Evolutionary conservation across 768 basidiomycete species (phyloP).

Genomic region (Mrakia blollopis): DNA sequence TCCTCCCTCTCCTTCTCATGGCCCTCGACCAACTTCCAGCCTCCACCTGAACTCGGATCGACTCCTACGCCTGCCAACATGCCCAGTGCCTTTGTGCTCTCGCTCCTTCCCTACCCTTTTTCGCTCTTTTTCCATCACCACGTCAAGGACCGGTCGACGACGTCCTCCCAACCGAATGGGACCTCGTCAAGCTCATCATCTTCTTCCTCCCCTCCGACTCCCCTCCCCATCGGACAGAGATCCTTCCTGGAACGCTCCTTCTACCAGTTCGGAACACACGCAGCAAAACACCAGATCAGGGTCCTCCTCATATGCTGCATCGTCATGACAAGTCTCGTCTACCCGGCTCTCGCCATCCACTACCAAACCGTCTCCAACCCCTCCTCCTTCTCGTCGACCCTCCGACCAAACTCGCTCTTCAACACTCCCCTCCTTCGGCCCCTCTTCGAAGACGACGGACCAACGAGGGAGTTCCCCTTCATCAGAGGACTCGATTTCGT

Average conservation of each 20-base stretch:
- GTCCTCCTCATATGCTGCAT: slow-evolving; percentile 80
- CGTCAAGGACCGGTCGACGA: not conserved
- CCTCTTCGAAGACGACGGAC: slow-evolving; percentile 53
- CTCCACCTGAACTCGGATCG: not conserved
- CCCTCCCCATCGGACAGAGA: slow-evolving; percentile 4
- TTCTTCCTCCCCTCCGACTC: not conserved
- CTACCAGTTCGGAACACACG: slow-evolving; percentile 24
- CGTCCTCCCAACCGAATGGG: not conserved
- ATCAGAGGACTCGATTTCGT: not conserved
- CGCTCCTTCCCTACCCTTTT: slow-evolving; percentile 27
- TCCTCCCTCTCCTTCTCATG: not conserved
- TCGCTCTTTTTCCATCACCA: slow-evolving; percentile 3
- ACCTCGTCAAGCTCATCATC: slow-evolving; percentile 4
- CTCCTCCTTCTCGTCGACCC: slow-evolving; percentile 52
- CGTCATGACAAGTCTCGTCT: slow-evolving; percentile 82
- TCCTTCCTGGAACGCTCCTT: slow-evolving; percentile 18
- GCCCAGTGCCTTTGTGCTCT: slow-evolving; percentile 27
- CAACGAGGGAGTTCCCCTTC: slow-evolving; percentile 45
- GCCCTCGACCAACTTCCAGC: too few species aligned
- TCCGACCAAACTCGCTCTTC: slow-evolving; percentile 50
- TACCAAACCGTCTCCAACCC: slow-evolving; percentile 26
- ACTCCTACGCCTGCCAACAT: not conserved
- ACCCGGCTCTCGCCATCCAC: slow-evolving; percentile 82
- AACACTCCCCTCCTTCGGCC: slow-evolving; percentile 50
- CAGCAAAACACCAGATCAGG: slow-evolving; percentile 57